Evolutionary conservation across 305 asterid genomes (phyloP).

Genomic region (Stenogyne calaminthoides): DNA sequence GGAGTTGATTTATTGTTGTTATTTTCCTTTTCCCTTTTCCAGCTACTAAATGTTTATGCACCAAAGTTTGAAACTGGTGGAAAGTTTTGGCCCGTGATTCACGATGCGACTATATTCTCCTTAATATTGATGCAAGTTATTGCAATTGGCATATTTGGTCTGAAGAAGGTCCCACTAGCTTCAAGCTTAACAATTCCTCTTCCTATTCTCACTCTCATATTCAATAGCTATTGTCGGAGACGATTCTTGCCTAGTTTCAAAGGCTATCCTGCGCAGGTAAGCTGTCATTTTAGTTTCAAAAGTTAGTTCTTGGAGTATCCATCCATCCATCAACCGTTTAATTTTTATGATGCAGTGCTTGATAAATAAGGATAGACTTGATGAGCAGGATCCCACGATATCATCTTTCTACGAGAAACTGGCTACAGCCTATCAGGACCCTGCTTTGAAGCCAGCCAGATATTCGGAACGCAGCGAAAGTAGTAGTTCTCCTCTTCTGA

Average conservation of each 20-base stretch:
- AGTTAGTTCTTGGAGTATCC: not conserved
- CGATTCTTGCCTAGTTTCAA: slow-evolving; percentile 84
- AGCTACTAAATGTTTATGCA: slow-evolving; percentile 75
- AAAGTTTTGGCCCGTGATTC: slow-evolving; percentile 93
- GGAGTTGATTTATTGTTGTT: slow-evolving; percentile 10
- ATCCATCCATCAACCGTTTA: not conserved
- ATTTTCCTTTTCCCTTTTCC: slow-evolving; percentile 37
- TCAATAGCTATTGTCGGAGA: slow-evolving; percentile 80
- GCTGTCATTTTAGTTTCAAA: not conserved
- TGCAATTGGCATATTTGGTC: slow-evolving; percentile 89
- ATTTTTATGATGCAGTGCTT: slow-evolving; percentile 57
- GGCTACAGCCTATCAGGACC: slow-evolving; percentile 70
- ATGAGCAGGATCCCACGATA: slow-evolving; percentile 54
- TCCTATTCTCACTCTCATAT: slow-evolving; percentile 85
- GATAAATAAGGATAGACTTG: slow-evolving; percentile 77
- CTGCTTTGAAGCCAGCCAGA: slow-evolving; percentile 53
- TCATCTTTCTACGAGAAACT: slow-evolving; percentile 64
- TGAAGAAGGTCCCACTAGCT: slow-evolving; percentile 81
- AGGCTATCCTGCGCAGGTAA: slow-evolving; percentile 89
- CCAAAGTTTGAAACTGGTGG: slow-evolving; percentile 93
- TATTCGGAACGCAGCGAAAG: slow-evolving; percentile 46
- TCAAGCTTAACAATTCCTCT: slow-evolving; percentile 82
- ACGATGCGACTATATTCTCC: slow-evolving; percentile 80
- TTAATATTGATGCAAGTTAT: slow-evolving; percentile 85
- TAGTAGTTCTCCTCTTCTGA: slow-evolving; percentile 64